Evolutionary conservation across 2,329 filamentous ascomycete genomes (phyloP), one percentile per base, ranked within the genome.

Genomic region (Epichloe scottii): DNA sequence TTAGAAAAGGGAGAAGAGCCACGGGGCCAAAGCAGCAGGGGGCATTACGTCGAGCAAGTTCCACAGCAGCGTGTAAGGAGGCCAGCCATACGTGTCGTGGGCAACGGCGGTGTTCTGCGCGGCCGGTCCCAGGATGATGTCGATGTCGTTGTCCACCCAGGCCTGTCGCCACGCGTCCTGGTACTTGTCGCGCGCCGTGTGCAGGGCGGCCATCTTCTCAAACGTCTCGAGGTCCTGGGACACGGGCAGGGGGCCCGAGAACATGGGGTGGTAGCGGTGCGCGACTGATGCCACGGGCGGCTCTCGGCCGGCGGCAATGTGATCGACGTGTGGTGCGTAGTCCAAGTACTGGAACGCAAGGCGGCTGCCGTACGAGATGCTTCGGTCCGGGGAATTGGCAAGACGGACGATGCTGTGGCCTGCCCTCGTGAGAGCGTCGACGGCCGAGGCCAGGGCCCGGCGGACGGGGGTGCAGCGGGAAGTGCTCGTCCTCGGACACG

Each of bases 401-500:
- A 76, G 53, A 0, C 56, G 54, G 0, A 77, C 53, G 0, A 79
- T 58, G 0, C 59, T 61, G 54, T 80, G 74, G 0, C 77, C 77
- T 0, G 68, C 67, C 0, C 58, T 60, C 35, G 63, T 57, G 3
- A 81, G 58, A 0, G 56, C 58, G 0, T 62, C 60, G 0, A 68
- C 61, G 0, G 72, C 73, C 0, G 57, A 61, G 5, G 71, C 62
- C 1, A 80, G 53, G 1, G 71, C 65, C 2, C 74, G 66, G 1
- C 64, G 67, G 1, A 79, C 68, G 0, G 76, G 78, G 76, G 23
- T 78, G 74, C 0, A 79, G 62, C 0, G 73, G 74, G 33, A 71
- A 71, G 2, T 70, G 60, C 0, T 68, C 62, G 54, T 78, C 73
- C 43, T 74, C 71, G 2, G 68, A 52, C 11, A 77, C 58, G 1